Evolutionary conservation across 805 yeast genomes (phyloP), one percentile per base, ranked within the genome.

Genomic region (Lachancea sp.): DNA sequence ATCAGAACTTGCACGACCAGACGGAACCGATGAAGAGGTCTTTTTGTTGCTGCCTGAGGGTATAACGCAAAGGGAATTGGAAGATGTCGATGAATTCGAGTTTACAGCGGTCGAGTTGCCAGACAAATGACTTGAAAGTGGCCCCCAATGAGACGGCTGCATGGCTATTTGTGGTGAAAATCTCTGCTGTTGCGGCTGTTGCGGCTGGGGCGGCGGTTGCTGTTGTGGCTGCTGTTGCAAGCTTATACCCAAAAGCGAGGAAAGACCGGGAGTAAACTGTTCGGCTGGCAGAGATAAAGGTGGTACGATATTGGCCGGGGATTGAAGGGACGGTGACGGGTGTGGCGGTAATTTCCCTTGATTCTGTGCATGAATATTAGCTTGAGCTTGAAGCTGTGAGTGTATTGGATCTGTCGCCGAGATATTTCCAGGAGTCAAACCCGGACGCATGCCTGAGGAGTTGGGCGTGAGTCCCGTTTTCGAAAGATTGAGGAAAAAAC

Each of bases 391-490:
- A 3, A n/a, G 19, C n/a, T 22, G 39, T 17, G 39, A 25, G 22
- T 32, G 43, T 20, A 38, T 9, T 15, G 32, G 31, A 5, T 32
- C 37, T 7, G 43, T 11, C 16, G 37, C 15, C n/a, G 43, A 5
- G 69, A 73, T 26, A 10, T 55, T 49, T 1, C 81, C 85, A 0
- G 90, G 90, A 0, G 90, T 81, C 22, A 82, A 60, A 0, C 93
- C 91, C 0, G 85, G 71, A 52, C 95, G 71, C 41, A 86, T 53
- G 41, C 79, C 74, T 4, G 87, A 77, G 58, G 85, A 95, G 60
- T 81, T 84, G 2, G 93, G 93, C 0, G 89, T 82, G 38, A 86
- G 67, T 0, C 88, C 91, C 0, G 85, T 63, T 46, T 68, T 59
- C 26, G 68, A 61, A 41, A 65, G 54, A 36, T 50, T 53, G 17